phyloP scores from a whole-genome alignment of 805 yeast species.

The Monosporozyma unispora region DNA sequence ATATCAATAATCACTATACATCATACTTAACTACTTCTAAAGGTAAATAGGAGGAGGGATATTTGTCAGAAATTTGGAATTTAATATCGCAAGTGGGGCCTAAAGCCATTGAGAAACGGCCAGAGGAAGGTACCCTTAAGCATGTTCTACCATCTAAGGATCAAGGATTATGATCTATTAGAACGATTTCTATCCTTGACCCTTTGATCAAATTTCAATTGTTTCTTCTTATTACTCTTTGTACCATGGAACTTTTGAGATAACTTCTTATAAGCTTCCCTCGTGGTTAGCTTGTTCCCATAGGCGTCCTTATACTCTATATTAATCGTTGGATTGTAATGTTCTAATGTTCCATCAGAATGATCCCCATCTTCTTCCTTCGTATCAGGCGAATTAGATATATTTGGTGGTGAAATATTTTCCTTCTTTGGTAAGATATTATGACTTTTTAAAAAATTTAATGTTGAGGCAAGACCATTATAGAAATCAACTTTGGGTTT shows the following conservation, averaged over 20 bases:
- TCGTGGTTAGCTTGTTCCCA: slow-evolving; percentile 51
- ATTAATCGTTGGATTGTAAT: slow-evolving; percentile 37
- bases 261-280: slow-evolving; percentile 67
- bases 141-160: too few relatives aligned
- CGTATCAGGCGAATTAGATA: neutral
- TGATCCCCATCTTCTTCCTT: neutral
- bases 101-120: too few relatives aligned
- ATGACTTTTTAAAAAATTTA: slow-evolving; percentile 13
- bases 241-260: slow-evolving; percentile 74
- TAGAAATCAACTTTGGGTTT: slow-evolving; percentile 14
- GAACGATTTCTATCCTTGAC: slow-evolving; percentile 16
- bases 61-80: too few relatives aligned
- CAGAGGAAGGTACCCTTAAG: too few relatives aligned
- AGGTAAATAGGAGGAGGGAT: too few relatives aligned
- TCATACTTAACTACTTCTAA: too few relatives aligned
- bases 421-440: neutral
- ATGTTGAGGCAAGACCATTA: slow-evolving; percentile 25
- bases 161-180: too few relatives aligned
- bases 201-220: slow-evolving; percentile 16
- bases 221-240: slow-evolving; percentile 22
- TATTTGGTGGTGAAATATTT: neutral
- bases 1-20: too few relatives aligned
- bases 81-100: too few relatives aligned
- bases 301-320: slow-evolving; percentile 54
- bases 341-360: slow-evolving; percentile 10